Evolutionary conservation across 2,329 filamentous ascomycete genomes (phyloP), one percentile per base, ranked within the genome.

Genomic region (Xylariaceae sp.): DNA sequence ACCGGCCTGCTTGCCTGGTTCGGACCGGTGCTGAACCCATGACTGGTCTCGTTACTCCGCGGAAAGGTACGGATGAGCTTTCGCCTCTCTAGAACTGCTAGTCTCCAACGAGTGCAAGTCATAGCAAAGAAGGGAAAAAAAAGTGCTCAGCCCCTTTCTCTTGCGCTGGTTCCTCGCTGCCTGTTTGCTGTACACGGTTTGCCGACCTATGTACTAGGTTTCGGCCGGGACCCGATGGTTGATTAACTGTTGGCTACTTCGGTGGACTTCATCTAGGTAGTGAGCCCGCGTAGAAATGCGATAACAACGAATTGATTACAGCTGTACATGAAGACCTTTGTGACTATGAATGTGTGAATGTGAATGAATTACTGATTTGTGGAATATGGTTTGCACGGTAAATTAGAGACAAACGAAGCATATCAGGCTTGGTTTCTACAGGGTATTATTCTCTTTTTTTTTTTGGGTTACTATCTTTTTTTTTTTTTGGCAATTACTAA

Each of bases 261-360:
- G 40, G 42, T 7, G 48, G 41, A 41, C 45, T 44, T 11, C 53
- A 44, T 42, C 53, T 53, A 50, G 27, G 48, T 53, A 54, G 39
- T 50, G 54, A 49, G 54, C 51, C 54, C 35, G 52, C 47, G 54
- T 61, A 59, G 57, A 44, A 56, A 45, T 59, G 19, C 19, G 19
- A 19, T 19, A 19, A 61, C 49, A 43, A 49, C 53, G 54, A 60
- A 61, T 61, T 61, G 57, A 61, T 51, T 54, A 35, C 47, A 47
- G 47, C 47, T 50, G 47, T 44, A 50, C 42, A 44, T 31, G 9
- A 39, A 19, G 19, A 19, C 19, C 19, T 19, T 19, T 19, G 9
- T 43, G 37, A 8, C n/a, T 48, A 29, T 19, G 19, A 19, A 19
- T 19, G 19, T 19, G 19, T 19, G 47, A 26, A 42, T 26, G n/a